Evolutionary conservation across 345 rosid genomes (phyloP).

Genomic region (Pugionium cornutum): DNA sequence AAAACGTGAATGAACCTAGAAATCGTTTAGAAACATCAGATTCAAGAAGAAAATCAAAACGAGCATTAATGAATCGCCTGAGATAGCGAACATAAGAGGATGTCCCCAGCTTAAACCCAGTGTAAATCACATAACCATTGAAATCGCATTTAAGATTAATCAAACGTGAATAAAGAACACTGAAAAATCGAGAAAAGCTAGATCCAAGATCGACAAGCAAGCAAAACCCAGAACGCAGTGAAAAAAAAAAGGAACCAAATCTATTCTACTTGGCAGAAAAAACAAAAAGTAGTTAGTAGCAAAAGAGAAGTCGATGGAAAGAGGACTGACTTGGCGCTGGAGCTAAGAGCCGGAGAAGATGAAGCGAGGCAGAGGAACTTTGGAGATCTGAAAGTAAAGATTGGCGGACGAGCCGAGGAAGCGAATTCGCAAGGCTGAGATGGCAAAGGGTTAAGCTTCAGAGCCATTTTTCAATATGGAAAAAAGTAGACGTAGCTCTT

Average conservation of each 20-base stretch:
- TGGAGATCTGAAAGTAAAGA: constrained; percentile 71
- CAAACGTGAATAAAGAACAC: constrained; percentile 13
- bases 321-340: constrained; percentile 56
- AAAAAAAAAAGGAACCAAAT: constrained; percentile 31
- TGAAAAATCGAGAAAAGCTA: constrained; percentile 23
- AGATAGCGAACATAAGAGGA: constrained; percentile 19
- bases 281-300: not conserved
- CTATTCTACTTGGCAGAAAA: constrained; percentile 13
- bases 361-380: constrained; percentile 50
- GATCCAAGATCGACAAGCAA: constrained; percentile 36
- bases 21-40: not conserved
- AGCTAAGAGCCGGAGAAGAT: constrained; percentile 68
- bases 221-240: constrained; percentile 14
- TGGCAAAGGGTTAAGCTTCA: constrained; percentile 61
- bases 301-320: constrained; percentile 1
- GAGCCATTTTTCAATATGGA: constrained; percentile 50
- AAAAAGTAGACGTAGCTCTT: not conserved
- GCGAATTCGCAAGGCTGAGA: constrained; percentile 55
- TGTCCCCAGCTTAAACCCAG: not conserved
- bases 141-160: constrained; percentile 13
- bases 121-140: constrained; percentile 1
- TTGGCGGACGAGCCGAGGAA: constrained; percentile 60
- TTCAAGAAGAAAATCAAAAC: not conserved
- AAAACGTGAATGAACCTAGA: constrained; percentile 19
- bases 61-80: constrained; percentile 22